Evolutionary conservation across 305 asterid genomes (phyloP).

Genomic region (Fraxinus baroniana): DNA sequence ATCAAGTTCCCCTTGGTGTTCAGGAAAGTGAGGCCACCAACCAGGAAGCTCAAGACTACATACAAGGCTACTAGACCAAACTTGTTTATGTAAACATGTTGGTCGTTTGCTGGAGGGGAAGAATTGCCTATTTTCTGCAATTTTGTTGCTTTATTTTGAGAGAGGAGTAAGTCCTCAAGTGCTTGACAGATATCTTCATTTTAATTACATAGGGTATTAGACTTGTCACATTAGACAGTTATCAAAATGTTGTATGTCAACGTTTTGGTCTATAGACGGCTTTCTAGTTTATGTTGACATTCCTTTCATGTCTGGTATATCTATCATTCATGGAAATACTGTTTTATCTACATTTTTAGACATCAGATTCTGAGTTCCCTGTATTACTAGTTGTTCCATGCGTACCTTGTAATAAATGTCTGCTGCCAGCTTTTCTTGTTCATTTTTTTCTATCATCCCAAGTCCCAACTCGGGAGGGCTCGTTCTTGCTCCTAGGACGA

Average conservation of each 20-base stretch:
- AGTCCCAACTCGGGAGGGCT: slow-evolving; percentile 60
- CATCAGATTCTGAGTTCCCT: background rate
- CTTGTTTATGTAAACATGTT: slow-evolving; percentile 45
- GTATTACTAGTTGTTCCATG: background rate
- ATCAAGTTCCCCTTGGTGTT: slow-evolving; percentile 55
- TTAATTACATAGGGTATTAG: background rate
- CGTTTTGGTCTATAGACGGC: background rate
- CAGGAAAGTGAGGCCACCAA: slow-evolving; percentile 58
- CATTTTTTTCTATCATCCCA: background rate
- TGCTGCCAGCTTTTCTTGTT: background rate
- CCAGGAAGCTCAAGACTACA: slow-evolving; percentile 56
- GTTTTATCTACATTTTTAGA: background rate
- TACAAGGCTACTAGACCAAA: slow-evolving; percentile 59
- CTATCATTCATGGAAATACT: background rate
- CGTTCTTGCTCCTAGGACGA: background rate
- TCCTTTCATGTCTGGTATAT: background rate
- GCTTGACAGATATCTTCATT: too few species aligned
- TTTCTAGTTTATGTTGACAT: background rate
- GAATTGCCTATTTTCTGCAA: background rate
- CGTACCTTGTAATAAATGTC: background rate
- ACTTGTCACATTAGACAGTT: background rate
- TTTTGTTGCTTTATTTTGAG: background rate
- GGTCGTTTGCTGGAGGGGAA: background rate
- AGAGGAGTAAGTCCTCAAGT: background rate
- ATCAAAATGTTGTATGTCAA: background rate